phyloP scores from a whole-genome alignment of 2,329 filamentous ascomycete species.

The Xylariales sp. region DNA sequence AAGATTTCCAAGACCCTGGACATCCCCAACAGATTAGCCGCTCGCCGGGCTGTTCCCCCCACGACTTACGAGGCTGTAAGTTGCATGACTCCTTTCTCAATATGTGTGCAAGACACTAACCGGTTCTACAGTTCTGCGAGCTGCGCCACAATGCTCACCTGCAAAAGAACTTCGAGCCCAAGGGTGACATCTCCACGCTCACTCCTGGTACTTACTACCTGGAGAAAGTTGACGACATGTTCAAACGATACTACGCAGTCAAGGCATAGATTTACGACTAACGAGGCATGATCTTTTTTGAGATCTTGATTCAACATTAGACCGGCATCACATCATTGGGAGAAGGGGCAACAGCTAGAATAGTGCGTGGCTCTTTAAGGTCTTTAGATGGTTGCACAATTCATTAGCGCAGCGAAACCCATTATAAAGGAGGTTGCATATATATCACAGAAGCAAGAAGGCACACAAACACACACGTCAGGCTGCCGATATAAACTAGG shows the following conservation, averaged over 20 bases:
- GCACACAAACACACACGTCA: slow-evolving; percentile 24
- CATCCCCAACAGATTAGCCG: slow-evolving; percentile 74
- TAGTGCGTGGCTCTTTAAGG: slow-evolving; percentile 36
- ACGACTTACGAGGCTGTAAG: slow-evolving; percentile 79
- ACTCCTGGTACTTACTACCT: slow-evolving; percentile 79
- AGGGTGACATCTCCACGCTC: slow-evolving; percentile 75
- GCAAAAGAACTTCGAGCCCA: slow-evolving; percentile 80
- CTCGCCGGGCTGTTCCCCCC: slow-evolving; percentile 74
- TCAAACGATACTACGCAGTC: slow-evolving; percentile 80
- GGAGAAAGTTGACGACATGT: slow-evolving; percentile 84
- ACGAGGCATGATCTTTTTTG: slow-evolving; percentile 38
- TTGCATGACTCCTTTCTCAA: slow-evolving; percentile 32
- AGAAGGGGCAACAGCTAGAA: slow-evolving; percentile 34
- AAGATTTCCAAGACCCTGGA: slow-evolving; percentile 75
- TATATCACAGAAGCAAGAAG: slow-evolving; percentile 37
- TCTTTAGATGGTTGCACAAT: slow-evolving; percentile 42
- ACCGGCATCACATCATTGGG: slow-evolving; percentile 41
- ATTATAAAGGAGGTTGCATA: slow-evolving; percentile 37
- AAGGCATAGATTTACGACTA: slow-evolving; percentile 68
- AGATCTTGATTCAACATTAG: slow-evolving; percentile 43
- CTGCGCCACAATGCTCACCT: slow-evolving; percentile 86
- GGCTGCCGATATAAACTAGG: slow-evolving; percentile 25
- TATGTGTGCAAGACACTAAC: slow-evolving; percentile 41
- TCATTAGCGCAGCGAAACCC: slow-evolving; percentile 39
- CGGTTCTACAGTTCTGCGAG: slow-evolving; percentile 73